Base-by-base conservation (phyloP, 1,284 basidiomycete species). In the Puccinia horiana region DNA sequence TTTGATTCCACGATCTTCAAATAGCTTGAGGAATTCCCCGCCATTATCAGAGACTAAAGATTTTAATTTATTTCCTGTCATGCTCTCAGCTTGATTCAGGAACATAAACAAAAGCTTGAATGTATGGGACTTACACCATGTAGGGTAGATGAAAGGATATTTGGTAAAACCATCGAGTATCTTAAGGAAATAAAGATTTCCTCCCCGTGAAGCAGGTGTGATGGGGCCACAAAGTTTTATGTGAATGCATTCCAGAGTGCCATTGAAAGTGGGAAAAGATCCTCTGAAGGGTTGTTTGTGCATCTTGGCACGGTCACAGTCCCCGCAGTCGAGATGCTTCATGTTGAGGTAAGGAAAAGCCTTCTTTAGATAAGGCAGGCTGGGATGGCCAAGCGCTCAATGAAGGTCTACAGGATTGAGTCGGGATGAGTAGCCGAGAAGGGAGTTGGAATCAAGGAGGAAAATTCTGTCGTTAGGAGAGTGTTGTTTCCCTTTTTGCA, bases 211-310 rank as follows among this genome's bases (percentile, higher is more conserved):
- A 0, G 23, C 54, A 8, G 74, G 54, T 26, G 74, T 54, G 20
- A 76, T 56, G 0, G 47, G 47, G n/a, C 74, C 74, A 61, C 74
- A 42, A 26, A 76, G 32, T 2, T 67, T 35, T 35, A 67, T 67
- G 42, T 70, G 67, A 18, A 70, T 26, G 23, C 67, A 70, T 1
- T 70, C 40, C 40, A 70, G 20, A 0, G 23, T 2, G 9, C 18
- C n/a, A 0, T 42, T 20, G 14, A 20, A n/a, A 20, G 16, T n/a
- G 1, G 67, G 67, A 20, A 69, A 69, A 1, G 29, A n/a, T 1
- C 67, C 67, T 3, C 14, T 0, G 16, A 70, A 70, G 3, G 67
- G 40, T 14, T 44, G 40, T 12, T 9, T 4, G 18, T 70, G 67
- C 67, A 70, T 70, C 18, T 70, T 70, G 0, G 67, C 20, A 2